Evolutionary conservation across 306 rosid species (phyloP), one percentile per base, ranked within the genome.

Genomic region (Quercus suber): DNA sequence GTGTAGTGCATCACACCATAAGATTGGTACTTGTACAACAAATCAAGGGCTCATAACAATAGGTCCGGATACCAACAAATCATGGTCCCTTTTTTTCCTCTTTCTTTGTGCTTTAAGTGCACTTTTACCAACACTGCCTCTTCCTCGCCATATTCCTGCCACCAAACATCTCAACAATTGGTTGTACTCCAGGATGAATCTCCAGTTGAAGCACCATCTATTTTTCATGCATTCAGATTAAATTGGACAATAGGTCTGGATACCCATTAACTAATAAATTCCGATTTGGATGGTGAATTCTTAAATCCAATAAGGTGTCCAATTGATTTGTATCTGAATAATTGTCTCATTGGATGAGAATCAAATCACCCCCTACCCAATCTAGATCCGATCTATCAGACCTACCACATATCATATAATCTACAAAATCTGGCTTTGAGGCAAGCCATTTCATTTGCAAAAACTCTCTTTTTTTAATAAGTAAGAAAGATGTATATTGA

Each of bases 391-490:
- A 73, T 27, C 35, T 9, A 28, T 31, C 12, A 73, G 23, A 28
- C 51, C 55, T 17, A 52, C 45, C 73, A 28, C 49, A 73, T 49
- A 51, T 20, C 65, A 74, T 74, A 58, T 37, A 74, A 6, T 35
- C 74, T 52, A 33, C 68, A 65, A 19, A 61, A 74, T 76, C 59
- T 57, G 52, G 71, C 79, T 56, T 61, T 37, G 10, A 77, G 59
- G 77, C 53, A 79, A 77, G 76, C 52, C 12, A 61, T 65, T 55
- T 72, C n/a, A 20, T 43, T 12, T 37, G 25, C n/a, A 76, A 78
- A 68, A 21, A 60, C 55, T 77, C 76, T 41, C 0, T 1, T 37
- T 37, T 37, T 41, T 41, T 41, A 1, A 41, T 7, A 8, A 41
- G 45, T 37, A 37, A 7, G 45, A 41, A 8, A 41, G 45, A 41